Evolutionary conservation across 495 filamentous ascomycete genomes (phyloP).

Genomic region (Hyaloscypha bicolor): DNA sequence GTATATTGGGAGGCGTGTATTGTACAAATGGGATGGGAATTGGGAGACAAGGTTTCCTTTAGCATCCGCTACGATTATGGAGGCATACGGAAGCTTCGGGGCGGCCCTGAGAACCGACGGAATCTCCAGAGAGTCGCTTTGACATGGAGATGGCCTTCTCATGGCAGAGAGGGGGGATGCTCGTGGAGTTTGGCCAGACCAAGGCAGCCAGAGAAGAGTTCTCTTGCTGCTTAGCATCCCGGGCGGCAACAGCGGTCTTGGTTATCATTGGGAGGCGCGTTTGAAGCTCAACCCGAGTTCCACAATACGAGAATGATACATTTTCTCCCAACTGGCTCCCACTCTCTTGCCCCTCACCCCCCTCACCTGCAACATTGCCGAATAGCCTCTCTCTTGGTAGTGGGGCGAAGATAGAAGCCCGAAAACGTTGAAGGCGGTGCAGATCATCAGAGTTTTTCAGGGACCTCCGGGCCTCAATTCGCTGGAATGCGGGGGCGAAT

Average conservation of each 20-base stretch:
- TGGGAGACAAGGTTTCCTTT: background rate
- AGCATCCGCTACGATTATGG: background rate
- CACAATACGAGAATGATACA: background rate
- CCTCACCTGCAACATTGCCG: background rate
- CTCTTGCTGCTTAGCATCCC: background rate
- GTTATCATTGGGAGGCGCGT: background rate
- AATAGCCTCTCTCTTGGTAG: background rate
- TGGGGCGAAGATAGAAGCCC: background rate
- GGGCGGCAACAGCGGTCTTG: background rate
- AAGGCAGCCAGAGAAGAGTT: background rate
- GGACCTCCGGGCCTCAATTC: slow-evolving; percentile 27
- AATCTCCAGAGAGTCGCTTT: background rate
- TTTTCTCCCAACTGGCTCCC: background rate
- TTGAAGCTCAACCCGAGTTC: background rate
- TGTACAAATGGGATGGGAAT: slow-evolving; percentile 6
- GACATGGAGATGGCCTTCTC: background rate
- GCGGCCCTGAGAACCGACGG: background rate
- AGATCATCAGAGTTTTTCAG: slow-evolving; percentile 29
- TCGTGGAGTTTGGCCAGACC: background rate
- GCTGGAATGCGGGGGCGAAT: slow-evolving; percentile 18
- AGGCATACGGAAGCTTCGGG: background rate
- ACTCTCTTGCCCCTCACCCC: background rate
- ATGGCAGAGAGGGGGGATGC: too few species aligned
- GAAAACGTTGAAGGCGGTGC: slow-evolving; percentile 19
- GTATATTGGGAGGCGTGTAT: background rate